phyloP scores from a whole-genome alignment of 768 basidiomycete genomes.

The Naganishia kalamii region DNA sequence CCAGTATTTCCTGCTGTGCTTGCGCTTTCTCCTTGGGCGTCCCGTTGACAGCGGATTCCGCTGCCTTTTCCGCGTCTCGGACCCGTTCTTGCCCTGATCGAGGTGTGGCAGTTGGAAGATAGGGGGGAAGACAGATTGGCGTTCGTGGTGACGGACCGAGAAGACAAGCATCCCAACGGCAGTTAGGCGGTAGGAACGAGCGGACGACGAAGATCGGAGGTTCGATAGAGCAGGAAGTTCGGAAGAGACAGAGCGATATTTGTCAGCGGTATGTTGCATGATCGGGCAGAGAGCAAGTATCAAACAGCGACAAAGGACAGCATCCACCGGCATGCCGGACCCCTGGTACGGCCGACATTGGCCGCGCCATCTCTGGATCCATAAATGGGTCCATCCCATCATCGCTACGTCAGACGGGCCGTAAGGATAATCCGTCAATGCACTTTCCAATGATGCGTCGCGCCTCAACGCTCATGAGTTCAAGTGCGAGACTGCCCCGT shows the following conservation, averaged over 20 bases:
- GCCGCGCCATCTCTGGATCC: no score
- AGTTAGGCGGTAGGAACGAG: neutral
- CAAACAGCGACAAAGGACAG: neutral
- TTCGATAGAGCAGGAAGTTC: neutral
- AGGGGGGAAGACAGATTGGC: neutral
- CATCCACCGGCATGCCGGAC: neutral
- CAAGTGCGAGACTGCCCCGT: neutral
- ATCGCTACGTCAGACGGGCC: neutral
- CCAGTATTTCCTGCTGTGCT: slow-evolving; percentile 6
- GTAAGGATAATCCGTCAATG: no score
- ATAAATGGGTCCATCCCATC: neutral
- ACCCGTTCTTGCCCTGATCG: slow-evolving; percentile 18
- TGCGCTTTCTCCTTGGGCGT: slow-evolving; percentile 8
- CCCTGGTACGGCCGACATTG: neutral
- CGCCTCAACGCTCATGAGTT: neutral
- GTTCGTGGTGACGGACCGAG: neutral
- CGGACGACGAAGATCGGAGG: neutral
- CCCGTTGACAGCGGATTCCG: neutral
- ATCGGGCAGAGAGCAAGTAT: neutral
- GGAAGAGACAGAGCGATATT: neutral
- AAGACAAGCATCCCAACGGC: neutral
- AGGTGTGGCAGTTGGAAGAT: neutral
- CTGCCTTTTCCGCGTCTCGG: slow-evolving; percentile 12
- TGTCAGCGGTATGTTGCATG: neutral
- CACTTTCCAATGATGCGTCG: no score